phyloP scores from a whole-genome alignment of 768 basidiomycete genomes.

The Podaxis sp. region DNA sequence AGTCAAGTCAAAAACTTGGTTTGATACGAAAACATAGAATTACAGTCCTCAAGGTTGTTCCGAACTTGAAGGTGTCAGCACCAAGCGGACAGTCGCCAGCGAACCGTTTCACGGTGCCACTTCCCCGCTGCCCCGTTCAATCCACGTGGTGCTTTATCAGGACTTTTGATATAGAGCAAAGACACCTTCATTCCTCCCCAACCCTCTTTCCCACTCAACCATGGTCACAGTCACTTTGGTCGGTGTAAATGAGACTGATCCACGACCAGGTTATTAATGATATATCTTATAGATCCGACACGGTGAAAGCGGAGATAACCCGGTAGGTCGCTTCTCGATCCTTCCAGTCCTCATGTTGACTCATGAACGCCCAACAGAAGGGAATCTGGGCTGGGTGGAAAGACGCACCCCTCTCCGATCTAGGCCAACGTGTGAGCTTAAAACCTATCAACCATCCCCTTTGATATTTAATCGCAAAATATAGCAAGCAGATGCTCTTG shows the following conservation, averaged over 20 bases:
- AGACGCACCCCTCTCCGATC: slow-evolving; percentile 70
- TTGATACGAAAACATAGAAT: no score
- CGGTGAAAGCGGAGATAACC: slow-evolving; percentile 70
- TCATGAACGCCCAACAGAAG: slow-evolving; percentile 24
- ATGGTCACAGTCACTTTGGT: slow-evolving; percentile 26
- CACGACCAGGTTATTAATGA: slow-evolving; percentile 18
- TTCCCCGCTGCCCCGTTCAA: neutral
- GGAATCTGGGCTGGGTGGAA: slow-evolving; percentile 74
- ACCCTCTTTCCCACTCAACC: neutral
- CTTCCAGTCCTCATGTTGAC: neutral
- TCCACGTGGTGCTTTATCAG: neutral
- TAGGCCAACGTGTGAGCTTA: slow-evolving; percentile 43
- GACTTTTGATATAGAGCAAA: no score
- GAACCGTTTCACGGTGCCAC: neutral
- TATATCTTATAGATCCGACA: slow-evolving; percentile 54
- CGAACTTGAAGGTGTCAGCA: no score
- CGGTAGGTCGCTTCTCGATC: slow-evolving; percentile 33
- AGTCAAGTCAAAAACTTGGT: no score
- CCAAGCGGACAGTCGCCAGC: no score
- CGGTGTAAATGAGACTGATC: neutral
- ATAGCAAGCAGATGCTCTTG: slow-evolving; percentile 64
- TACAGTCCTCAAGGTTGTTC: no score
- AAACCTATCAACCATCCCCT: neutral
- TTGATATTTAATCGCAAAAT: neutral
- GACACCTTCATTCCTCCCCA: neutral